Percentiles rank a stretch among this genome's conserved stretches.
Conservation (phyloP, 257 asterid genomes). For the Solanum habrochaites region DNA sequence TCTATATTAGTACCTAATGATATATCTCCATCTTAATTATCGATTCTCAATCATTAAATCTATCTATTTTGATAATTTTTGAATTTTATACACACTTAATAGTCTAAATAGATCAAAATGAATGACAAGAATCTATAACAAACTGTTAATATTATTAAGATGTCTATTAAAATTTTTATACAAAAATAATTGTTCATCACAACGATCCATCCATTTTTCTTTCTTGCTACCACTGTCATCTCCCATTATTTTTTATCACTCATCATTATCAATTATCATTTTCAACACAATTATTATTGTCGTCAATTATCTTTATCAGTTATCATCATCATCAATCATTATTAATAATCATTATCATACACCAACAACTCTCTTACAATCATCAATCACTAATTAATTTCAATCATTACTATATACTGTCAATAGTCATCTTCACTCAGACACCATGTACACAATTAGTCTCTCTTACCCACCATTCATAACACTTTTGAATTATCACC, state of each 20-base stretch:
- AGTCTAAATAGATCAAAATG: neutral
- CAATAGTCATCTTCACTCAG: neutral
- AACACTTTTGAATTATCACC: neutral
- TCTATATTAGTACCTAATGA: neutral
- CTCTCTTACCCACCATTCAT: accelerated
- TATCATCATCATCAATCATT: neutral
- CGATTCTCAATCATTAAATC: neutral
- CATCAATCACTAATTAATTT: neutral
- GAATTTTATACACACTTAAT: neutral
- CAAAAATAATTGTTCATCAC: neutral
- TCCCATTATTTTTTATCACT: neutral
- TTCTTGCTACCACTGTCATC: too few species aligned
- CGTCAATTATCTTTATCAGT: neutral
- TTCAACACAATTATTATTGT: too few species aligned
- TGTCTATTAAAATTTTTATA: too few species aligned
- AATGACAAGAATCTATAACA: neutral
- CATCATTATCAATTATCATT: too few species aligned
- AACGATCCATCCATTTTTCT: neutral
- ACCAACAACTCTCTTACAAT: neutral
- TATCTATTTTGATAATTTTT: neutral
- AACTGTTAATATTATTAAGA: too few species aligned
- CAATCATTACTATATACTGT: neutral
- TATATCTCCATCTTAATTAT: neutral
- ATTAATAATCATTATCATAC: neutral
- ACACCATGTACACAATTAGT: too few species aligned